Base-by-base conservation (phyloP, 306 rosid genomes). In the Acacia acuminata region DNA sequence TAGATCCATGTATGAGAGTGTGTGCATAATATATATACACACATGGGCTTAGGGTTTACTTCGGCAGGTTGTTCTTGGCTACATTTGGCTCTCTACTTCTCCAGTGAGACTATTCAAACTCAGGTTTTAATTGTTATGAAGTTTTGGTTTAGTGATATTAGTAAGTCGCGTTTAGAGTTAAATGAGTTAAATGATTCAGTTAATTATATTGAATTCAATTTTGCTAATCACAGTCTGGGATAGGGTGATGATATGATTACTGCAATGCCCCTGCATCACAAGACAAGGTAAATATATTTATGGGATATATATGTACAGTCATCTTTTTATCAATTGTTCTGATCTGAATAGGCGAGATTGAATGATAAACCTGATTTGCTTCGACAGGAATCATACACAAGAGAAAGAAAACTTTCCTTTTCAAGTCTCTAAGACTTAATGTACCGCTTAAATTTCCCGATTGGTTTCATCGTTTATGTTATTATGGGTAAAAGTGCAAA, bases 61-160 rank as follows among this genome's bases (percentile, higher is more conserved):
- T 71, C 73, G 86, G 85, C 90, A 84, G 60, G 84, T 51, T 77
- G 77, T 84, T 89, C 65, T 86, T 84, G 78, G 90, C 87, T 82
- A 86, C 67, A 66, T 24, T 84, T 80, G 38, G 65, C 77, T 89
- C 77, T 80, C 42, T 71, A 79, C 81, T 64, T 84, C 66, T 80
- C 82, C 27, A 82, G 84, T 61, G 10, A 86, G 75, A 5, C 81
- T 81, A 44, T 42, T 53, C 20, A 71, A 77, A 73, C 58, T 30
- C 63, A 5, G 16, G 1, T 43, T 30, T 12, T 38, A 38, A 38
- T 38, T 30, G 10, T 32, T 64, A 30, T 7, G 1, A 64, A 10
- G 38, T 64, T 27, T 30, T 30, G 4, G 42, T 15, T 27, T 25
- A 2, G 40, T 63, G 69, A 63, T 27, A 63, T 27, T 25, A 10